Percentiles rank a stretch among this genome's conserved stretches.
Conservation (phyloP, 495 filamentous ascomycete genomes). For the Aspergillus indologenus region DNA sequence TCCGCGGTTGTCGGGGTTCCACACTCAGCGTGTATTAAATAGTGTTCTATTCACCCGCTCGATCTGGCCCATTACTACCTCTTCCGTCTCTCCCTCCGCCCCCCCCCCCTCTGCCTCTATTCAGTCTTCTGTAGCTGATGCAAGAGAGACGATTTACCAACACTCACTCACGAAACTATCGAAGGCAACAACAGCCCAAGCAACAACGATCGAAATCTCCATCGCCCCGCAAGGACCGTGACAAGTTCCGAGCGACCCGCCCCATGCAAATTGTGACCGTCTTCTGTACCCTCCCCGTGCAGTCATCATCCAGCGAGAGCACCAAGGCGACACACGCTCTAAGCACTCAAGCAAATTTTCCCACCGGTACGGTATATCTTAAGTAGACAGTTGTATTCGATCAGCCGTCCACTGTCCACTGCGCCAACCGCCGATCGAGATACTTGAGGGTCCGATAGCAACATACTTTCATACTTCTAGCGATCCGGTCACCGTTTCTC, state of each 20-base stretch:
- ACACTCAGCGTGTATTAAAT: background rate
- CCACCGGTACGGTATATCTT: background rate
- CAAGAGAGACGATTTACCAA: background rate
- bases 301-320: constrained; percentile 17
- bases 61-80: no score
- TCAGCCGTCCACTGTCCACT: background rate
- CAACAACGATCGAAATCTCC: background rate
- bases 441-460: no score
- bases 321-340: constrained; percentile 21
- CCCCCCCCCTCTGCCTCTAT: background rate
- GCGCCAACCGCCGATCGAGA: background rate
- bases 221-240: background rate
- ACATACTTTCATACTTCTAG: no score
- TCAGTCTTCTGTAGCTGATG: background rate
- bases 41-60: background rate
- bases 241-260: no score
- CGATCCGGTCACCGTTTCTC: background rate
- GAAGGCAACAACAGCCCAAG: background rate
- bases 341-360: background rate
- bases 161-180: background rate
- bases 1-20: no score
- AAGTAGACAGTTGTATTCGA: constrained; percentile 4
- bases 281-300: constrained; percentile 18
- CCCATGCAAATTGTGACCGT: constrained; percentile 26
- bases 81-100: background rate